Conservation (phyloP, 768 basidiomycete species). For the Podaxis pistillaris region DNA sequence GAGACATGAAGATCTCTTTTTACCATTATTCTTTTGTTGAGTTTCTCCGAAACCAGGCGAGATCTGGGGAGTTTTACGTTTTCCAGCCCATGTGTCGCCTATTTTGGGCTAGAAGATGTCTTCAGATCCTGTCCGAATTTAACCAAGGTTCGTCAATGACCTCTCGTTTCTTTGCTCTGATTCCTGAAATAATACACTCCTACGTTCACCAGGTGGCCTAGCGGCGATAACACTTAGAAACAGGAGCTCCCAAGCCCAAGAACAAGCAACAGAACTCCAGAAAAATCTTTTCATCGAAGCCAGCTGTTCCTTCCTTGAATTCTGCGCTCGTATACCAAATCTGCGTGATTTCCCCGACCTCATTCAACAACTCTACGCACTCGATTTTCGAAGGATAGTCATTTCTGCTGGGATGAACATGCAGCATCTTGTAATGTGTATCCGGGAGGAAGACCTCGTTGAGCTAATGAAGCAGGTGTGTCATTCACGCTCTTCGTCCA, state of each 20-base stretch:
- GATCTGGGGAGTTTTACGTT: constrained; percentile 3
- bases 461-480: constrained; percentile 6
- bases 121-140: constrained; percentile 7
- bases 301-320: constrained; percentile 7
- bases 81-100: neutral
- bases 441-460: neutral
- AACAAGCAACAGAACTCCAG: neutral
- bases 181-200: neutral
- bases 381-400: constrained; percentile 3
- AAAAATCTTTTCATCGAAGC: constrained; percentile 3
- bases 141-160: neutral
- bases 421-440: neutral
- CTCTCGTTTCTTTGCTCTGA: neutral
- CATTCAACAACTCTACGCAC: neutral
- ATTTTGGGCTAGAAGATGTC: constrained; percentile 6
- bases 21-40: constrained; percentile 14
- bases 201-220: neutral
- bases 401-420: neutral
- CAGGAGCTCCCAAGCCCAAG: neutral
- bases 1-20: neutral
- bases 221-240: neutral
- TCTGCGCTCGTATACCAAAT: neutral
- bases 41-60: neutral
- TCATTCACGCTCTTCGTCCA: too few relatives aligned
- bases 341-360: neutral